These are phyloP conservation scores for Phytophthora vignae DNA, from an alignment of 352 stramenopile genomes.

Conservation along the genomic window DNA sequence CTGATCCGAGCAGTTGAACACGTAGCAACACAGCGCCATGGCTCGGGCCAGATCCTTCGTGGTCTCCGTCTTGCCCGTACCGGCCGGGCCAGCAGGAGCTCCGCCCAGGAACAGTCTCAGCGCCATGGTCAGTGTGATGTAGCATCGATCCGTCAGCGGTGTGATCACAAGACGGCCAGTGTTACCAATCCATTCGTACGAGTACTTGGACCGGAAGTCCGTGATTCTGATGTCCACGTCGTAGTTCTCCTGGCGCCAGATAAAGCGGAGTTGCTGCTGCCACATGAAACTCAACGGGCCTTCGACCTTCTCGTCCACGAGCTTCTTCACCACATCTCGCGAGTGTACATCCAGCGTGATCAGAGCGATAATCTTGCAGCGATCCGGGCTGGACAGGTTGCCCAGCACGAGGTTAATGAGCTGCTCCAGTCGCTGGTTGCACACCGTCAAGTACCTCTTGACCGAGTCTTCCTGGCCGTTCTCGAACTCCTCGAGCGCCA, in stretches of 20 bases:
- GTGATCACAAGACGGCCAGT: slow-evolving; percentile 95
- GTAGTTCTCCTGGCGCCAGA: slow-evolving; percentile 93
- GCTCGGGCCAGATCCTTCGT: slow-evolving; percentile 88
- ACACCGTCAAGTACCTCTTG: slow-evolving; percentile 82
- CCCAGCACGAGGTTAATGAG: slow-evolving; percentile 94
- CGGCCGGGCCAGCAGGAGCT: slow-evolving; percentile 92
- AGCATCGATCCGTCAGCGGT: slow-evolving; percentile 96
- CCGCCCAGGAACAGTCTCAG: slow-evolving; percentile 96
- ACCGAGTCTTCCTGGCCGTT: slow-evolving; percentile 90
- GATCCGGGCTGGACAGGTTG: slow-evolving; percentile 88
- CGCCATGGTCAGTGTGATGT: slow-evolving; percentile 97
- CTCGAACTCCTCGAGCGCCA: slow-evolving; percentile 89
- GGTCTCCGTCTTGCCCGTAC: slow-evolving; percentile 92
- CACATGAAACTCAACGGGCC: slow-evolving; percentile 88
- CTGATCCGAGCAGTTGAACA: slow-evolving; percentile 92
- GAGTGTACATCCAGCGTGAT: slow-evolving; percentile 97
- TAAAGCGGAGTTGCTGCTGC: slow-evolving; percentile 90
- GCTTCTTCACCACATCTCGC: slow-evolving; percentile 92
- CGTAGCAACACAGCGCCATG: slow-evolving; percentile 89
- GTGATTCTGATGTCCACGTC: slow-evolving; percentile 97
- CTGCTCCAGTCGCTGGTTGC: slow-evolving; percentile 89
- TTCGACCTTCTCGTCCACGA: slow-evolving; percentile 91
- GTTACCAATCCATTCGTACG: slow-evolving; percentile 91
- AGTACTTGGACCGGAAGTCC: slow-evolving; percentile 96
- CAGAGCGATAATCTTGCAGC: slow-evolving; percentile 96